Base-by-base conservation (phyloP, 495 filamentous ascomycete genomes). In the Penicillium alfredii region DNA sequence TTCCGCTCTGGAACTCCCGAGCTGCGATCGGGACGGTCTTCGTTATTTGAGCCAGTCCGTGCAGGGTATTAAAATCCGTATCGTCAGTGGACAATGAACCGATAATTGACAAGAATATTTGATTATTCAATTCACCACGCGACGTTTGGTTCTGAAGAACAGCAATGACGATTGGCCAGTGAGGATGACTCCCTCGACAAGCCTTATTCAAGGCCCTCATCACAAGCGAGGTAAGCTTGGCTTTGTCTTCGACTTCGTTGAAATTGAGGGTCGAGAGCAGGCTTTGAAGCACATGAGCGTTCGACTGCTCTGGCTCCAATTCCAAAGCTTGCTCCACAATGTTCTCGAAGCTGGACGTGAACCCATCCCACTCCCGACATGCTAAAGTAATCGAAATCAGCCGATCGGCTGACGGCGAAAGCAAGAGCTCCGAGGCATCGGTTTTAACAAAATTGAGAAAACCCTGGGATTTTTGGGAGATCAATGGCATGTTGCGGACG, bases 391-490 rank as follows among this genome's bases (percentile, higher is more conserved):
- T 52, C 9, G 63, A 43, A 30, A 73, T 60, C 18, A 76, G 43
- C 6, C 56, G 68, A 36, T 58, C 62, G 4, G 56, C 68, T 40
- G 78, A 80, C 3, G 76, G 73, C 4, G 77, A 74, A 20, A 73
- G 60, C 22, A 80, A 40, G 10, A 81, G 61, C 33, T 58, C 55
- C 2, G 75, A 68, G 13, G 71, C 52, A 44, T 74, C 68, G 4
- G 61, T 46, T 36, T 66, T 59, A 3, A 73, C 44, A 47, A 77
- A 77, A 5, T 35, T 33, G 12, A 58, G 28, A 12, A 80, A 42
- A 8, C 56, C 45, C 10, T 51, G 36, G 0, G 60, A 71, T 2
- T 32, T 27, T 30, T 59, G 52, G 2, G 58, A 58, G 19, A 71
- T 38, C 12, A 59, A 60, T 0, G 69, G 64, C 13, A 76, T 50